Evolutionary conservation across 441 rosid species (phyloP).

Genomic region (Erodium texanum): DNA sequence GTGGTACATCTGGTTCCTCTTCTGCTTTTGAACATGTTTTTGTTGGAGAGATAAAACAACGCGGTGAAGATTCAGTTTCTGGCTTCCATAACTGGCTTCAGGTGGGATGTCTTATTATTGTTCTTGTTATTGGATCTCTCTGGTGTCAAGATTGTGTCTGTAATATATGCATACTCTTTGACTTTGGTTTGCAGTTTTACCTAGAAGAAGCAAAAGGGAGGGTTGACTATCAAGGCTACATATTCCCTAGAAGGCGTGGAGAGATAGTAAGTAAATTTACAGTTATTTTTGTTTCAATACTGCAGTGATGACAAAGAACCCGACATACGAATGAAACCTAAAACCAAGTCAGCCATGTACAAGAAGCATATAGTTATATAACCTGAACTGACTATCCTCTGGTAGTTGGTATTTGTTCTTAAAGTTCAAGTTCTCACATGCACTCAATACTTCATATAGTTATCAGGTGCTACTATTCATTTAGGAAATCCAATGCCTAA

Average conservation of each 20-base stretch:
- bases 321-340: neutral
- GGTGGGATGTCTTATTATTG: conserved; percentile 31
- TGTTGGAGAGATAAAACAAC: conserved; percentile 83
- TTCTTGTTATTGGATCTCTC: neutral
- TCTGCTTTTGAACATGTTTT: conserved; percentile 98
- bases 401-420: too few species aligned
- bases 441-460: too few species aligned
- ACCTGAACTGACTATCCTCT: too few species aligned
- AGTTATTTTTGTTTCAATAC: neutral
- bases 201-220: conserved; percentile 83
- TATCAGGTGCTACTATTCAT: too few species aligned
- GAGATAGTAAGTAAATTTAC: conserved; percentile 42
- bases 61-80: conserved; percentile 61
- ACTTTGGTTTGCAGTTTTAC: conserved; percentile 42
- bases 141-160: neutral
- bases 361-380: neutral
- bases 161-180: neutral
- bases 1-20: conserved; percentile 70
- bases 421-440: too few species aligned
- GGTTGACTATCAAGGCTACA: conserved; percentile 82
- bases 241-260: conserved; percentile 65
- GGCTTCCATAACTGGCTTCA: conserved; percentile 99
- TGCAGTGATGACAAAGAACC: neutral
- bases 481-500: too few species aligned
- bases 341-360: neutral